Conservation (phyloP, 2,329 filamentous ascomycete species). For the Sporothrix euskadiensis region DNA sequence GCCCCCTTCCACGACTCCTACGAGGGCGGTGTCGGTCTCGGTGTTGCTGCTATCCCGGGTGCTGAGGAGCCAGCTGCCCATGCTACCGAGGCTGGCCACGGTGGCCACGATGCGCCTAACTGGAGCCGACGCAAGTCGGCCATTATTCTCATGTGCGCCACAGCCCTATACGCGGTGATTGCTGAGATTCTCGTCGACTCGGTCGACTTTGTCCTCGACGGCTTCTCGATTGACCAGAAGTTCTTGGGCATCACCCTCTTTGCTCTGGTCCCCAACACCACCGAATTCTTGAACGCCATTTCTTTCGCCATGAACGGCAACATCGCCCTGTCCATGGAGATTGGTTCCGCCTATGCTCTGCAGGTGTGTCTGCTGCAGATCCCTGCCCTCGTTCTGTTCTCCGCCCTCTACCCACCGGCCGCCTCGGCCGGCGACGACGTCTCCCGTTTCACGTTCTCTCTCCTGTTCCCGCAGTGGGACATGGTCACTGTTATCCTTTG, state of each 20-base stretch:
- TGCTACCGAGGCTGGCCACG: slow-evolving; percentile 47
- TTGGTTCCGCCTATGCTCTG: slow-evolving; percentile 92
- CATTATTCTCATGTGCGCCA: slow-evolving; percentile 84
- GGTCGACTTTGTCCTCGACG: slow-evolving; percentile 91
- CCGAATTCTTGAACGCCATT: slow-evolving; percentile 97
- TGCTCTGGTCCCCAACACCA: slow-evolving; percentile 95
- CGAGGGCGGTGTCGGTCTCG: slow-evolving; percentile 26
- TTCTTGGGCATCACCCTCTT: slow-evolving; percentile 97
- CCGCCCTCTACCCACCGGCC: slow-evolving; percentile 61
- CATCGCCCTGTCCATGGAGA: slow-evolving; percentile 98
- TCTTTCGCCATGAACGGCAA: slow-evolving; percentile 99
- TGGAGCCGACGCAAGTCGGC: slow-evolving; percentile 93
- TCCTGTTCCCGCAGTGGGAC: slow-evolving; percentile 98
- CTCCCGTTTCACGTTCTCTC: slow-evolving; percentile 68
- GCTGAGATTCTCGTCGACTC: slow-evolving; percentile 96
- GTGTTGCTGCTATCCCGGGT: slow-evolving; percentile 14
- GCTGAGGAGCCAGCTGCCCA: neutral
- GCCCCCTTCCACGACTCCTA: slow-evolving; percentile 25
- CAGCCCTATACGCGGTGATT: slow-evolving; percentile 90
- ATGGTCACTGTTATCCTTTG: slow-evolving; percentile 97
- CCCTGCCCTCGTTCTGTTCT: slow-evolving; percentile 88
- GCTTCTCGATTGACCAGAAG: slow-evolving; percentile 91
- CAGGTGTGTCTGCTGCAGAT: slow-evolving; percentile 96
- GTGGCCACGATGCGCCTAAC: slow-evolving; percentile 96
- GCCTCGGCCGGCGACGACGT: slow-evolving; percentile 44